A percentile compares a stretch with the other conserved stretches of the same genome.
These are phyloP conservation scores for Cucurbita pepo DNA, from an alignment of 306 rosid species.

Conservation along the genomic window DNA sequence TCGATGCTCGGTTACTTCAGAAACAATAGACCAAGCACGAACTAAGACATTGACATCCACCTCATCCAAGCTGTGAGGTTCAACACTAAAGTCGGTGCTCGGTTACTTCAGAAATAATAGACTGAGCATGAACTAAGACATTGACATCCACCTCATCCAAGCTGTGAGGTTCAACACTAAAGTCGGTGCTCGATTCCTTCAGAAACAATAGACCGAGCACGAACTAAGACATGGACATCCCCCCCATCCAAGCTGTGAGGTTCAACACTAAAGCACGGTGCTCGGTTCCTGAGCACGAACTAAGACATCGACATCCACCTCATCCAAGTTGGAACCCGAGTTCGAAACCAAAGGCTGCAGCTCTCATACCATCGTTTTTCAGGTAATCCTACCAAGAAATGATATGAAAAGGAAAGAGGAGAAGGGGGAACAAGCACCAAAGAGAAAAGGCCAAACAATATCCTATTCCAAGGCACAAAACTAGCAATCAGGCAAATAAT, in stretches of 20 bases:
- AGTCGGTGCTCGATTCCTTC: neutral
- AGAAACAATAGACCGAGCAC: neutral
- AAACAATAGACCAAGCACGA: neutral
- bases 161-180: neutral
- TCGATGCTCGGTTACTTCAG: neutral
- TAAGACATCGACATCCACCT: constrained; percentile 8
- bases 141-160: constrained; percentile 13
- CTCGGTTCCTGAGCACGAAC: neutral
- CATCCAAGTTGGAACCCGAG: constrained; percentile 19
- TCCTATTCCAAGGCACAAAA: neutral
- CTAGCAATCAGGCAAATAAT: neutral
- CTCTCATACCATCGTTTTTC: constrained; percentile 33
- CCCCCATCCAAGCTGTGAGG: neutral
- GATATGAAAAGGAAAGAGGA: neutral
- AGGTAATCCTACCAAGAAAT: constrained; percentile 28
- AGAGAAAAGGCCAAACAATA: neutral
- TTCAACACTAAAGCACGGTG: neutral
- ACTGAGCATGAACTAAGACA: neutral
- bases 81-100: neutral
- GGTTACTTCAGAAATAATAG: neutral
- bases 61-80: neutral
- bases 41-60: constrained; percentile 4
- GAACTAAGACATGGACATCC: neutral
- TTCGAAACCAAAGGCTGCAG: constrained; percentile 26
- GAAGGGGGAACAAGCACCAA: neutral